A percentile compares a stretch with the other conserved stretches of the same genome.
phyloP scores from a whole-genome alignment of 2,329 filamentous ascomycete genomes.

The Diplodia intermedia region DNA sequence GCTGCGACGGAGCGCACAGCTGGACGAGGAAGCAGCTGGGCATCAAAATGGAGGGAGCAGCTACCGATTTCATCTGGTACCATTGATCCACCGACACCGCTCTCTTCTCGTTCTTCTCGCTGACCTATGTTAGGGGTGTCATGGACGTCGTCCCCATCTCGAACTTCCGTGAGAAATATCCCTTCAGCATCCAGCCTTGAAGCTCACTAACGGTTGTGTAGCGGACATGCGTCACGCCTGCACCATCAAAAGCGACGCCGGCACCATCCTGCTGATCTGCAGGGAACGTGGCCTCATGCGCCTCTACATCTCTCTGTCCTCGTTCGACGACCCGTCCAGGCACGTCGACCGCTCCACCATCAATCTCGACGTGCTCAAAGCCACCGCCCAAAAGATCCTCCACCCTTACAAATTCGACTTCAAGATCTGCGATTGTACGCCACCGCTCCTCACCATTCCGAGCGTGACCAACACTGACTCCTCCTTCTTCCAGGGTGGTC shows the following conservation, averaged over 20 bases:
- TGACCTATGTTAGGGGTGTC: slow-evolving; percentile 50
- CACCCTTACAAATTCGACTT: slow-evolving; percentile 44
- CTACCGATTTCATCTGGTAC: slow-evolving; percentile 61
- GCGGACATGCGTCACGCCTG: slow-evolving; percentile 60
- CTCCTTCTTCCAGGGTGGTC: slow-evolving; percentile 69
- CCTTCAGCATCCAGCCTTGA: not conserved
- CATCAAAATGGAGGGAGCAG: slow-evolving; percentile 66
- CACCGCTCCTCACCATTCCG: too few relatives aligned
- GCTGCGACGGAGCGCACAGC: slow-evolving; percentile 63
- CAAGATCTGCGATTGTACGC: slow-evolving; percentile 16
- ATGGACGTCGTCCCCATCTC: slow-evolving; percentile 55
- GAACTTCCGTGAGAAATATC: not conserved
- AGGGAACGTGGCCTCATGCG: slow-evolving; percentile 63
- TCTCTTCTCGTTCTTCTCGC: not conserved
- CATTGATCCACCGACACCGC: not conserved
- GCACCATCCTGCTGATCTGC: slow-evolving; percentile 59
- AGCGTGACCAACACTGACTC: not conserved
- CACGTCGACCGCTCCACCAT: not conserved
- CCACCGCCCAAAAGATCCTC: slow-evolving; percentile 55
- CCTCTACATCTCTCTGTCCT: slow-evolving; percentile 60
- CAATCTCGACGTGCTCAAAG: slow-evolving; percentile 6
- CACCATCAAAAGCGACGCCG: slow-evolving; percentile 55
- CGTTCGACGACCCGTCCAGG: not conserved
- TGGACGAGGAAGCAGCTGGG: slow-evolving; percentile 59
- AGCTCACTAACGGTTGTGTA: slow-evolving; percentile 53